Evolutionary conservation across 257 asterid species (phyloP).

Genomic region (Fraxinus americana): DNA sequence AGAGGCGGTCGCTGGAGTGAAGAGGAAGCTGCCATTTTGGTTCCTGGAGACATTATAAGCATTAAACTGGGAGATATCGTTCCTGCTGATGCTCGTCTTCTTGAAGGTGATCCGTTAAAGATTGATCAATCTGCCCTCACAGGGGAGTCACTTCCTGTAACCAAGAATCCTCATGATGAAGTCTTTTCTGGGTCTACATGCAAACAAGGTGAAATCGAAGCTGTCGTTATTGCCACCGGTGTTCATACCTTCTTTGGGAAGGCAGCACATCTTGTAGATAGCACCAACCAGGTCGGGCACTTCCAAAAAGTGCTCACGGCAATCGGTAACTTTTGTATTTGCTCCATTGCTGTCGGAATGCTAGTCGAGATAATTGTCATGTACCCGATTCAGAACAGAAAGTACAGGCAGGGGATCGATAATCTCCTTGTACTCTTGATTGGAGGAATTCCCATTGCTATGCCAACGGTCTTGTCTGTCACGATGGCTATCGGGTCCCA

Average conservation of each 20-base stretch:
- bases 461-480: constrained; percentile 93
- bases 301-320: constrained; percentile 93
- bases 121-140: constrained; percentile 90
- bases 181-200: constrained; percentile 94
- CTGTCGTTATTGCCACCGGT: constrained; percentile 92
- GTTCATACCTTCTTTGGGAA: constrained; percentile 96
- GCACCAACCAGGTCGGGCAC: constrained; percentile 92
- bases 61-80: constrained; percentile 83
- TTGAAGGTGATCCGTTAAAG: constrained; percentile 89
- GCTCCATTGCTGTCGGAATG: constrained; percentile 86
- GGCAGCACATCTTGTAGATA: constrained; percentile 95
- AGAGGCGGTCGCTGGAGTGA: constrained; percentile 89
- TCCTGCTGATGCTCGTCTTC: constrained; percentile 98
- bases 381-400: constrained; percentile 86
- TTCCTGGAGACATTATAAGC: constrained; percentile 87
- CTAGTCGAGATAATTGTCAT: constrained; percentile 71
- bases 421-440: constrained; percentile 82
- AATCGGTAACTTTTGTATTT: constrained; percentile 92
- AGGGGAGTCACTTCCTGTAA: constrained; percentile 89
- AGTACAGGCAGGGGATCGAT: constrained; percentile 81
- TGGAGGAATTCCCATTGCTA: constrained; percentile 95
- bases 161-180: constrained; percentile 73
- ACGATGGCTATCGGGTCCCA: constrained; percentile 98
- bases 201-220: constrained; percentile 94
- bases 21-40: constrained; percentile 86